A percentile compares a stretch with the other conserved stretches of the same genome.
Evolutionary conservation across 2,329 filamentous ascomycete species (phyloP).

Genomic region (Aspergillus ochraceoroseus): DNA sequence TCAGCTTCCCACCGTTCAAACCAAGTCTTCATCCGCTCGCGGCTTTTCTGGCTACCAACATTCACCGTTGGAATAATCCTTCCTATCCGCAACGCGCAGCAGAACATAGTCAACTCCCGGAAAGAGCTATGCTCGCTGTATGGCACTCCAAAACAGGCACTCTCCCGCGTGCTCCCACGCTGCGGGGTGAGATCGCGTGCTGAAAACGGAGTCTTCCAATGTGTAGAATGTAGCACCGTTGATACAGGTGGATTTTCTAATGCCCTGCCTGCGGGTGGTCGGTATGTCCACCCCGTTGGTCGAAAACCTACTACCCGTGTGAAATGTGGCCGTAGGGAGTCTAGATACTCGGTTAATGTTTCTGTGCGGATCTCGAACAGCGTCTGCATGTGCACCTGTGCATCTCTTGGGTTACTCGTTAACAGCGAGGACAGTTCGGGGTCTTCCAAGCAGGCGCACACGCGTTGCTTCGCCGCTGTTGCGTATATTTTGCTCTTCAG

Average conservation of each 20-base stretch:
- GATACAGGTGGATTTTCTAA: constrained; percentile 60
- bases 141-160: constrained; percentile 86
- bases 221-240: constrained; percentile 60
- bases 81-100: constrained; percentile 79
- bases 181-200: constrained; percentile 71
- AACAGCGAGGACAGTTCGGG: constrained; percentile 71
- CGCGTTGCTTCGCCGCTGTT: constrained; percentile 72
- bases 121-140: constrained; percentile 97
- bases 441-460: constrained; percentile 81
- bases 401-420: constrained; percentile 73
- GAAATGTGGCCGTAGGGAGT: constrained; percentile 74
- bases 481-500: constrained; percentile 87
- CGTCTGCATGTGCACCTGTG: constrained; percentile 96
- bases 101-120: constrained; percentile 87
- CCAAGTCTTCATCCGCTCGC: constrained; percentile 64
- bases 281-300: constrained; percentile 91
- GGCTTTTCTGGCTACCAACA: constrained; percentile 58
- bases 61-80: constrained; percentile 94
- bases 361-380: constrained; percentile 90
- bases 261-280: constrained; percentile 61
- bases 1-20: constrained; percentile 60
- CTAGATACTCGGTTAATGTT: constrained; percentile 82
- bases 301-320: constrained; percentile 83
- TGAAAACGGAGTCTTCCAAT: constrained; percentile 71
- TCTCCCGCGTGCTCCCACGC: constrained; percentile 74